Conservation (phyloP, 2,329 filamentous ascomycete genomes). For the Aspergillus novoparasiticus region DNA sequence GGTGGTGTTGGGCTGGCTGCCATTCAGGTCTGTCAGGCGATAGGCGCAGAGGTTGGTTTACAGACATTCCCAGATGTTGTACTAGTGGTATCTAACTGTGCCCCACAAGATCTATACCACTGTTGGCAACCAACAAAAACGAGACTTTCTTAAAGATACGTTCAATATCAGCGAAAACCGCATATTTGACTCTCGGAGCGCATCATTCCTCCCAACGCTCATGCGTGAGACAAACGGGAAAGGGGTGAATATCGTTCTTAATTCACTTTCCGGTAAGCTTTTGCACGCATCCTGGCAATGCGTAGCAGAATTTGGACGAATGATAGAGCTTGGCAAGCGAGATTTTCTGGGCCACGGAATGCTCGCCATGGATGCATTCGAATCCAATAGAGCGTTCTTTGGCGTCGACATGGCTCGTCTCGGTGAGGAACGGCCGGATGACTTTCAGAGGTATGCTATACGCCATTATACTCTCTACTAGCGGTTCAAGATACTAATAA, state of each 20-base stretch:
- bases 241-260: slow-evolving; percentile 20
- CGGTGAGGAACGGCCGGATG: background rate
- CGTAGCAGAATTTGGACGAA: slow-evolving; percentile 27
- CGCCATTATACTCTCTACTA: background rate
- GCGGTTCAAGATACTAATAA: too few species aligned
- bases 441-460: slow-evolving; percentile 5
- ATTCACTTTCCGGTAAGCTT: slow-evolving; percentile 14
- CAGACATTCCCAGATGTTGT: slow-evolving; percentile 18
- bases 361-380: slow-evolving; percentile 17
- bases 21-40: slow-evolving; percentile 21
- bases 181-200: slow-evolving; percentile 24
- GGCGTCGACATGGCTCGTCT: slow-evolving; percentile 17
- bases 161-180: slow-evolving; percentile 20
- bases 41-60: slow-evolving; percentile 17
- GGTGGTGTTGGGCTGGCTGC: slow-evolving; percentile 28
- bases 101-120: too few species aligned
- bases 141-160: slow-evolving; percentile 18
- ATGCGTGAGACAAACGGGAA: slow-evolving; percentile 12
- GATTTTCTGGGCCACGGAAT: slow-evolving; percentile 22
- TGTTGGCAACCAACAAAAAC: background rate
- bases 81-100: slow-evolving; percentile 10
- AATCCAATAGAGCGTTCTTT: slow-evolving; percentile 15
- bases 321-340: slow-evolving; percentile 28
- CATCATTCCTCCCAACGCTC: slow-evolving; percentile 15
- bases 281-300: slow-evolving; percentile 30